Evolutionary conservation across 1,284 basidiomycete genomes (phyloP).

Genomic region (Fomes fomentarius): DNA sequence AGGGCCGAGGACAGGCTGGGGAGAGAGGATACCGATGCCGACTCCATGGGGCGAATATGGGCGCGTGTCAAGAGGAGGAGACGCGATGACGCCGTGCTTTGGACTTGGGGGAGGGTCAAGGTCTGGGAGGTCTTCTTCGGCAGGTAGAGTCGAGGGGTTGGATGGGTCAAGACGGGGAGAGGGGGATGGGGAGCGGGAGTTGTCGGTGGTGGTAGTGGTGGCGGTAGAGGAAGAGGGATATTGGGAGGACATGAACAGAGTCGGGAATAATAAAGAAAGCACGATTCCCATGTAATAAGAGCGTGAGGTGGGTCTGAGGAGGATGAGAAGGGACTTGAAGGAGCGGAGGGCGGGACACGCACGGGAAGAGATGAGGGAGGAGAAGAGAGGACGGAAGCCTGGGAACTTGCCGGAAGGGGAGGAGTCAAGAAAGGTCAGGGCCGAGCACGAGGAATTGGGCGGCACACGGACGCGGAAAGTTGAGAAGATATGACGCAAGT

Average conservation of each 20-base stretch:
- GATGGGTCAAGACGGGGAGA: slow-evolving; percentile 11
- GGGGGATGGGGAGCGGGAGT: slow-evolving; percentile 30
- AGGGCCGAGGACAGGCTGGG: slow-evolving; percentile 29
- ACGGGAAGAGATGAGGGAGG: slow-evolving; percentile 10
- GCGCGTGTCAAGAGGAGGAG: slow-evolving; percentile 27
- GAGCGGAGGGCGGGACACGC: slow-evolving; percentile 16
- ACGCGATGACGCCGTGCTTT: slow-evolving; percentile 20
- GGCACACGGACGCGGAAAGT: slow-evolving; percentile 11
- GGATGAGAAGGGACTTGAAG: neutral
- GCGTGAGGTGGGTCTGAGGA: slow-evolving; percentile 1
- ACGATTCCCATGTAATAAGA: slow-evolving; percentile 37
- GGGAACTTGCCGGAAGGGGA: slow-evolving; percentile 13
- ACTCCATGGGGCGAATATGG: slow-evolving; percentile 31
- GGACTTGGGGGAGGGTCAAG: slow-evolving; percentile 19
- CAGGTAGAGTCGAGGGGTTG: slow-evolving; percentile 11
- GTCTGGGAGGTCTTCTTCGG: slow-evolving; percentile 16
- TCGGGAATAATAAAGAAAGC: slow-evolving; percentile 36
- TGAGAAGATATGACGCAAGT: slow-evolving; percentile 32
- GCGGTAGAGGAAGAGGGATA: slow-evolving; percentile 25
- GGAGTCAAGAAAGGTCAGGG: slow-evolving; percentile 23
- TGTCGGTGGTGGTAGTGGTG: slow-evolving; percentile 26
- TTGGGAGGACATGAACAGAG: slow-evolving; percentile 35
- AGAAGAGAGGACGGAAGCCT: slow-evolving; percentile 13
- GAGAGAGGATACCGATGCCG: slow-evolving; percentile 32
- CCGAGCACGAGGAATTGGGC: slow-evolving; percentile 25